Evolutionary conservation across 2,329 filamentous ascomycete species (phyloP).

Genomic region (Pseudocercospora crystallina): DNA sequence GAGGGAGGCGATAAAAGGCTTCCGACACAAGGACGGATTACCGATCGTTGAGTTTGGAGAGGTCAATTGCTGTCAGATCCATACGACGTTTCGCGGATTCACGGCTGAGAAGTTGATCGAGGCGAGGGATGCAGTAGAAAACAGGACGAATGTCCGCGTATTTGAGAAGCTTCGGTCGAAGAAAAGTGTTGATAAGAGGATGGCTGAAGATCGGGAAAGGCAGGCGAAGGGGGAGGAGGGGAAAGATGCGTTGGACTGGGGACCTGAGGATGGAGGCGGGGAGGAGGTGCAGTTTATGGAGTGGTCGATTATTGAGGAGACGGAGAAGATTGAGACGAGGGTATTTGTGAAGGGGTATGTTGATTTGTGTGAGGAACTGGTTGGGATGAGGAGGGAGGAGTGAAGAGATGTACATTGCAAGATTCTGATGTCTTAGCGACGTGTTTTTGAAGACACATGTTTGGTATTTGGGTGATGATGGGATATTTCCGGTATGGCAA

Average conservation of each 20-base stretch:
- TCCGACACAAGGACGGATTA: constrained; percentile 8
- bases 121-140: constrained; percentile 21
- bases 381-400: not conserved
- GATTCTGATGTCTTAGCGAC: too few relatives aligned
- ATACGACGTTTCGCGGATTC: constrained; percentile 19
- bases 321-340: constrained; percentile 15
- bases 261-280: not conserved
- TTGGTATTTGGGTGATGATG: too few relatives aligned
- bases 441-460: too few relatives aligned
- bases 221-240: not conserved
- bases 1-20: constrained; percentile 9
- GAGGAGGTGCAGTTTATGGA: constrained; percentile 17
- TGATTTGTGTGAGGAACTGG: constrained; percentile 22
- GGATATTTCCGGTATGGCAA: too few relatives aligned
- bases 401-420: not conserved
- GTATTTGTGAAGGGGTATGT: constrained; percentile 26
- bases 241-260: not conserved
- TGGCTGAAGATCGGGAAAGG: not conserved
- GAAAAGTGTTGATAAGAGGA: constrained; percentile 17
- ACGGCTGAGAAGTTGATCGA: constrained; percentile 14
- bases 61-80: constrained; percentile 21
- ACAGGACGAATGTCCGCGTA: constrained; percentile 14
- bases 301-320: constrained; percentile 23
- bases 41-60: constrained; percentile 16
- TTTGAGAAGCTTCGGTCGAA: constrained; percentile 21